phyloP scores from a whole-genome alignment of 2,329 filamentous ascomycete genomes.

The Colletotrichum sojae region DNA sequence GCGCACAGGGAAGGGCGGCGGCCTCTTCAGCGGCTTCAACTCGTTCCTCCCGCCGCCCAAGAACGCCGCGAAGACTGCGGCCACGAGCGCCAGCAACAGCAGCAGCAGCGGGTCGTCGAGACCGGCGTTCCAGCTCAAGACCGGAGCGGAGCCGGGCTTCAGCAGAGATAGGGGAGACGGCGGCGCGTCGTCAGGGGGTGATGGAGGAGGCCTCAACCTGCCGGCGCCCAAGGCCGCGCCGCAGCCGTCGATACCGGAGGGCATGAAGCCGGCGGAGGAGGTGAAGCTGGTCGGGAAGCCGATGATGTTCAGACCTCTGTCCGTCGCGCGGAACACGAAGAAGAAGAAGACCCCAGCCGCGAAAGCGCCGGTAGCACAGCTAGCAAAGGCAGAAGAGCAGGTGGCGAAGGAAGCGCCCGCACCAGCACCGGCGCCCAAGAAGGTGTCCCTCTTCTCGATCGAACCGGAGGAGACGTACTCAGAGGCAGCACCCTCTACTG shows the following conservation, averaged over 20 bases:
- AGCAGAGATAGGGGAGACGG: constrained; percentile 76
- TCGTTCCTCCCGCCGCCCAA: constrained; percentile 91
- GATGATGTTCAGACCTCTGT: constrained; percentile 90
- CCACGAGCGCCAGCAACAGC: constrained; percentile 50
- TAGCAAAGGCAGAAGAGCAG: constrained; percentile 16
- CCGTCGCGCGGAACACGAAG: constrained; percentile 81
- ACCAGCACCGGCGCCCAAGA: constrained; percentile 57
- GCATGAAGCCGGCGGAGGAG: constrained; percentile 72
- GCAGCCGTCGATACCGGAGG: constrained; percentile 66
- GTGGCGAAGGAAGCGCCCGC: constrained; percentile 37
- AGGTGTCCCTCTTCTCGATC: constrained; percentile 80
- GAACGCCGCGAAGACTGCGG: constrained; percentile 57
- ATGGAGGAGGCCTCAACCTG: constrained; percentile 50
- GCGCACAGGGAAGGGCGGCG: constrained; percentile 63
- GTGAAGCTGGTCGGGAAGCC: constrained; percentile 82
- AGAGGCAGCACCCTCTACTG: constrained; percentile 42
- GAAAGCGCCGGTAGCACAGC: constrained; percentile 39
- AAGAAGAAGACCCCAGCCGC: constrained; percentile 72
- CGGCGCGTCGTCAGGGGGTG: constrained; percentile 44
- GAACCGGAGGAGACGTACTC: constrained; percentile 51
- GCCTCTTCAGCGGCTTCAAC: constrained; percentile 85
- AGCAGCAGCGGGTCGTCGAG: constrained; percentile 32
- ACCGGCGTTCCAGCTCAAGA: constrained; percentile 77
- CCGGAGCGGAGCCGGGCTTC: constrained; percentile 86
- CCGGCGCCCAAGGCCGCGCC: constrained; percentile 57